These are phyloP conservation scores for Gloeopeniophorella convolvens DNA, from an alignment of 768 basidiomycete species.

Conservation along the genomic window DNA sequence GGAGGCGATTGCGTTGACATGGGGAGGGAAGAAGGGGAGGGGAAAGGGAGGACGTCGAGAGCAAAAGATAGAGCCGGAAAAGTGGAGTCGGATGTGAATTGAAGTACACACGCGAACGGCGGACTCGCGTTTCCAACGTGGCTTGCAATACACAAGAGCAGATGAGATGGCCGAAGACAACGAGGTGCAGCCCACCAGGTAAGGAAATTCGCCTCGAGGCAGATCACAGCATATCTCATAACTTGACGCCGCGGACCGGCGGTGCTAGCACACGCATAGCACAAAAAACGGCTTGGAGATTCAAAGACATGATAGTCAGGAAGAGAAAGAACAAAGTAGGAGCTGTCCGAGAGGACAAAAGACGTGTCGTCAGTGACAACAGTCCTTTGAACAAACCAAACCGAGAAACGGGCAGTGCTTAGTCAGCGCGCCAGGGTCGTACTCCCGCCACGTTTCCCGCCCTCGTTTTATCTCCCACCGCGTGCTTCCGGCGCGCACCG, in stretches of 20 bases:
- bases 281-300: not conserved
- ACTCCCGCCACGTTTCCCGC: too few species aligned
- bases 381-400: too few species aligned
- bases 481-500: too few species aligned
- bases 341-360: not conserved
- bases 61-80: slow-evolving; percentile 16
- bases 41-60: slow-evolving; percentile 10
- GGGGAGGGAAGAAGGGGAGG: slow-evolving; percentile 1
- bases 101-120: slow-evolving; percentile 20
- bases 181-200: slow-evolving; percentile 17
- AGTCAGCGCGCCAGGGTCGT: too few species aligned
- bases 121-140: slow-evolving; percentile 24
- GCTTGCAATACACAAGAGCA: slow-evolving; percentile 18
- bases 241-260: slow-evolving; percentile 14
- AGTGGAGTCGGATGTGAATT: slow-evolving; percentile 16
- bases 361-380: not conserved
- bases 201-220: slow-evolving; percentile 24
- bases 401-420: too few species aligned
- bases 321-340: not conserved
- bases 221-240: slow-evolving; percentile 19
- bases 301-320: not conserved
- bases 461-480: too few species aligned
- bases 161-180: slow-evolving; percentile 19
- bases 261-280: not conserved
- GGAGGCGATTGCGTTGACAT: slow-evolving; percentile 23